Conservation (phyloP, 202 grass and related monocot genomes). For the Digitaria exilis region DNA sequence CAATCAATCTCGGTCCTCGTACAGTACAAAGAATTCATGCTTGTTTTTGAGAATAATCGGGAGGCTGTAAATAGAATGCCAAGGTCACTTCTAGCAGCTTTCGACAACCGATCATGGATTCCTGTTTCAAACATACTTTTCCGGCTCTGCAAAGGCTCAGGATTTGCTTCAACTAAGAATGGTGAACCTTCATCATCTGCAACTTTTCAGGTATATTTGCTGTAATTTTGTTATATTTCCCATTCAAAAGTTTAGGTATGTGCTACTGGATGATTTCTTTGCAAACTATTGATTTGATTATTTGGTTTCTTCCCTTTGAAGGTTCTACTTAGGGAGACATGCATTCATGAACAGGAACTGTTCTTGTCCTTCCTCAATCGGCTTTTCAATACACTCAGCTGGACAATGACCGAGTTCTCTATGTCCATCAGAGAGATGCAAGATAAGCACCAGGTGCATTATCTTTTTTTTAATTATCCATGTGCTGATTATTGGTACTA, state of each 20-base stretch:
- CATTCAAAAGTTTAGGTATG: neutral
- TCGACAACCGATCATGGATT: slow-evolving; percentile 93
- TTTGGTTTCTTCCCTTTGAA: slow-evolving; percentile 40
- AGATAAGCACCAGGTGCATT: slow-evolving; percentile 75
- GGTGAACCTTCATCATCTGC: slow-evolving; percentile 62
- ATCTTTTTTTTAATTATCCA: neutral
- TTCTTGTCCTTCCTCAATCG: slow-evolving; percentile 80
- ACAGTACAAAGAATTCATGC: slow-evolving; percentile 80
- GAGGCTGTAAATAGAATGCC: slow-evolving; percentile 80
- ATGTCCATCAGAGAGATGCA: slow-evolving; percentile 95
- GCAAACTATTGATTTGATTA: slow-evolving; percentile 29
- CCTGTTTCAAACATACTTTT: slow-evolving; percentile 83
- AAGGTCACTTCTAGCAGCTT: slow-evolving; percentile 68
- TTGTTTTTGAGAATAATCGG: slow-evolving; percentile 85
- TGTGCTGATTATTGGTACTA: slow-evolving; percentile 15
- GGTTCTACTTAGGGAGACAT: slow-evolving; percentile 74
- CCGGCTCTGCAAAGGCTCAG: slow-evolving; percentile 75
- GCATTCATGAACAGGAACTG: slow-evolving; percentile 71
- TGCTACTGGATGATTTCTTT: neutral
- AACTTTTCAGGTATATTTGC: slow-evolving; percentile 69
- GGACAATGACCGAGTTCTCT: slow-evolving; percentile 86
- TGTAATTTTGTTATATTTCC: neutral
- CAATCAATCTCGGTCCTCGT: slow-evolving; percentile 82
- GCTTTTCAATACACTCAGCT: slow-evolving; percentile 90
- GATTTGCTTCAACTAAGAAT: slow-evolving; percentile 78